Conservation (phyloP, 495 filamentous ascomycete genomes). For the Hypoxylon lienhwacheense region DNA sequence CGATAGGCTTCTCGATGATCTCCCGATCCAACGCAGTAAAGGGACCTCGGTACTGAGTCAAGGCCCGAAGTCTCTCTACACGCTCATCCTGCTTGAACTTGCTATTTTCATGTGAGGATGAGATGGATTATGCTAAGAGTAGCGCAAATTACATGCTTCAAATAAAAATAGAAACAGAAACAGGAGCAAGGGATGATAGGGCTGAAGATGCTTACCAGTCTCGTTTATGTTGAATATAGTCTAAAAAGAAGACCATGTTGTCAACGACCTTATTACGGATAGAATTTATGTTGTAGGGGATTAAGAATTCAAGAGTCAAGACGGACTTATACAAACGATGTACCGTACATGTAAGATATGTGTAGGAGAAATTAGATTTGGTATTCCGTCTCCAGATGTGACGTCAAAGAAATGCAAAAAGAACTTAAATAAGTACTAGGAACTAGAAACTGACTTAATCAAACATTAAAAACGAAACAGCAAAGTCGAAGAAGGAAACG, state of each 20-base stretch:
- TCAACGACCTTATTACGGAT: no score
- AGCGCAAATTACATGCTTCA: no score
- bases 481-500: neutral
- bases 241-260: slow-evolving; percentile 56
- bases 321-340: no score
- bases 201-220: slow-evolving; percentile 53
- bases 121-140: neutral
- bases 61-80: slow-evolving; percentile 62
- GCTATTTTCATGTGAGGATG: slow-evolving; percentile 51
- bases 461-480: slow-evolving; percentile 1
- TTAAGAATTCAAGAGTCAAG: neutral
- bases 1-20: slow-evolving; percentile 74
- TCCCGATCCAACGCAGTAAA: slow-evolving; percentile 62
- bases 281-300: neutral
- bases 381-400: neutral
- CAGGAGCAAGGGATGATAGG: no score
- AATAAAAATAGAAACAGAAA: no score
- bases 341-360: no score
- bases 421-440: neutral
- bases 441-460: no score
- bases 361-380: neutral
- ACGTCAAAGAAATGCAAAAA: slow-evolving; percentile 5
- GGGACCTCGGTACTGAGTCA: slow-evolving; percentile 65
- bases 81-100: slow-evolving; percentile 79
- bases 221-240: slow-evolving; percentile 61